Evolutionary conservation across 306 rosid species (phyloP).

Genomic region (Macrotyloma uniflorum): DNA sequence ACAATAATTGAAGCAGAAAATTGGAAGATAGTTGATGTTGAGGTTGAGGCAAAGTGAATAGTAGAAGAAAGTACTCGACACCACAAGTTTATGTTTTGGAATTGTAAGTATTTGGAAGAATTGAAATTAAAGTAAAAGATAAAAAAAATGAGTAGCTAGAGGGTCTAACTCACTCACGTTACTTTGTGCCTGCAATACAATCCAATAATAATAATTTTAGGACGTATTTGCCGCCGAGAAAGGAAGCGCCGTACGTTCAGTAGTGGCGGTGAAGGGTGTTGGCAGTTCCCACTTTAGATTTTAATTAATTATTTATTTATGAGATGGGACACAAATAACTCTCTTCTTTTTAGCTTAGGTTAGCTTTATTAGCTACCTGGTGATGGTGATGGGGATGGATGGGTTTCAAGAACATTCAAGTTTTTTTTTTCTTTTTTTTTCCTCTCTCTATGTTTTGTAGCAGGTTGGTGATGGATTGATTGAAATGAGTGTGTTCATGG

Average conservation of each 20-base stretch:
- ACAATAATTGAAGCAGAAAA: slow-evolving; percentile 10
- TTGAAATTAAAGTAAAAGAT: too few species aligned
- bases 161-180: neutral
- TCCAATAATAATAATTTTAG: neutral
- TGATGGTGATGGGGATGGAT: too few species aligned
- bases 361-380: neutral
- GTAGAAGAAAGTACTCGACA: neutral
- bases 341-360: too few species aligned
- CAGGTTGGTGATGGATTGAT: neutral
- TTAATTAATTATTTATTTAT: too few species aligned
- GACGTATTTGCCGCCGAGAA: slow-evolving; percentile 50
- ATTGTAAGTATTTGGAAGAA: too few species aligned
- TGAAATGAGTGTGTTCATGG: neutral
- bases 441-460: too few species aligned
- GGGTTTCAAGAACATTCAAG: too few species aligned
- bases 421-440: too few species aligned
- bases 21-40: neutral
- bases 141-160: too few species aligned
- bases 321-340: neutral
- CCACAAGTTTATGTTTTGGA: neutral
- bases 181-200: neutral
- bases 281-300: neutral
- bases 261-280: neutral
- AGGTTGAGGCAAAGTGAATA: neutral
- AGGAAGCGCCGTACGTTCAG: slow-evolving; percentile 15